Percentiles rank a stretch among this genome's conserved stretches.
phyloP scores from a whole-genome alignment of 2,329 filamentous ascomycete genomes.

The Arthrobotrys sinensis region DNA sequence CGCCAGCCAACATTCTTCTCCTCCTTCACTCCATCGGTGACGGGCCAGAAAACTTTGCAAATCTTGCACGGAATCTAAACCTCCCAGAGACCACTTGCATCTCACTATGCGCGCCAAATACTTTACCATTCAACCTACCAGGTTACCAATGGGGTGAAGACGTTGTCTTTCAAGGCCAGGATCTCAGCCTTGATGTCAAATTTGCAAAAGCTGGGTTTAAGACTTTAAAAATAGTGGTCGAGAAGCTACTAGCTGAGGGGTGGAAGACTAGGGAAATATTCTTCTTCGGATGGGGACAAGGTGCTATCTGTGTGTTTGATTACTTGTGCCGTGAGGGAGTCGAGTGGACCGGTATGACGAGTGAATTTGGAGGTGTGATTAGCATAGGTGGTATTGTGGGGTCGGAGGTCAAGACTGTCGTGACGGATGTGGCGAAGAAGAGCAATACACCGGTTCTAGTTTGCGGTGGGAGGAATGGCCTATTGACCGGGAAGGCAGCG shows the following conservation, averaged over 20 bases:
- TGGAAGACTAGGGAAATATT: conserved; percentile 71
- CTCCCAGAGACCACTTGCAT: conserved; percentile 85
- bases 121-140: conserved; percentile 78
- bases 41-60: conserved; percentile 77
- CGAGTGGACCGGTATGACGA: conserved; percentile 47
- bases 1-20: conserved; percentile 79
- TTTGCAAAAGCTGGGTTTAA: conserved; percentile 73
- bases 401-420: conserved; percentile 72
- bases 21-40: conserved; percentile 90
- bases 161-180: conserved; percentile 69
- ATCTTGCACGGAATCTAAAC: conserved; percentile 77
- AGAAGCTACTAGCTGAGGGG: conserved; percentile 68
- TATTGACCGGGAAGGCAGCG: conserved; percentile 76
- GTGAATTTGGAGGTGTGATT: conserved; percentile 74
- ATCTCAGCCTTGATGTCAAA: conserved; percentile 71
- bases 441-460: conserved; percentile 77
- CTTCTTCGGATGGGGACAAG: conserved; percentile 74
- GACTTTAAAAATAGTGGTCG: conserved; percentile 70
- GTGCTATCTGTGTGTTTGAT: conserved; percentile 73
- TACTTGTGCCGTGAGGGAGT: conserved; percentile 60
- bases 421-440: conserved; percentile 69
- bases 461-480: conserved; percentile 73
- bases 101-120: conserved; percentile 79
- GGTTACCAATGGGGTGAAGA: conserved; percentile 77
- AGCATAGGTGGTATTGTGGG: conserved; percentile 74